Percentiles rank a stretch among this genome's conserved stretches.
These are phyloP conservation scores for Tolypocladium paradoxum DNA, from an alignment of 2,329 filamentous ascomycete species.

Conservation along the genomic window DNA sequence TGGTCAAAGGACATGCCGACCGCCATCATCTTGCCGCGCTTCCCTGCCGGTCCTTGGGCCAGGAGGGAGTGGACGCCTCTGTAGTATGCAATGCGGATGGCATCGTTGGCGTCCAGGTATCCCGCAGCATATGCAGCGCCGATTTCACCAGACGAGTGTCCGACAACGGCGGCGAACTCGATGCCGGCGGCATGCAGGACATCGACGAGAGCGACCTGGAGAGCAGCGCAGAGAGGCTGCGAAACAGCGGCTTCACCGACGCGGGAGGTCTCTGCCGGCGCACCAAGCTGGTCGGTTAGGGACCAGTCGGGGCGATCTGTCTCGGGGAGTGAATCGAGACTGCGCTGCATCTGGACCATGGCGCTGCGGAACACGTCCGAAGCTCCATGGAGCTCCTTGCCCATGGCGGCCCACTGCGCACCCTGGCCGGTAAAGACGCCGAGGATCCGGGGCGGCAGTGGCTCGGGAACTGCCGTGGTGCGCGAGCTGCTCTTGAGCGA, in stretches of 20 bases:
- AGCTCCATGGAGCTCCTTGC: too few relatives aligned
- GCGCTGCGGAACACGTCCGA: too few relatives aligned
- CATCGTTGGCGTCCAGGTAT: too few relatives aligned
- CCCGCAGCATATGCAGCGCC: slow-evolving; percentile 16
- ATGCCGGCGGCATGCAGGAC: slow-evolving; percentile 19
- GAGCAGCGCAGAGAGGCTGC: slow-evolving; percentile 18
- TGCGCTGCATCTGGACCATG: slow-evolving; percentile 6
- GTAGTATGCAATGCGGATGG: slow-evolving; percentile 2
- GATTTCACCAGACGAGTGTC: slow-evolving; percentile 22
- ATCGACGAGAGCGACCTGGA: slow-evolving; percentile 25
- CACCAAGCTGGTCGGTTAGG: background rate
- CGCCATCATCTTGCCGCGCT: slow-evolving; percentile 9
- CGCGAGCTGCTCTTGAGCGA: too few relatives aligned
- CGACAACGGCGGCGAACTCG: slow-evolving; percentile 23
- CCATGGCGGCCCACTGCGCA: slow-evolving; percentile 22
- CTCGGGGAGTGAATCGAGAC: background rate
- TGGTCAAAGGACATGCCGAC: slow-evolving; percentile 11
- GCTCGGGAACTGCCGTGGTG: background rate
- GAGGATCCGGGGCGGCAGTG: slow-evolving; percentile 6
- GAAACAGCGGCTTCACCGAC: slow-evolving; percentile 4
- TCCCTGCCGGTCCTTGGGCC: background rate
- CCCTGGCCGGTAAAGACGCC: slow-evolving; percentile 23
- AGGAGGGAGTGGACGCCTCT: background rate
- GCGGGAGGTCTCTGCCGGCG: background rate
- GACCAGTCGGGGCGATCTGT: slow-evolving; percentile 2